These are phyloP conservation scores for Calonectria pseudoreteaudii DNA, from an alignment of 2,329 filamentous ascomycete species.

Conservation along the genomic window DNA sequence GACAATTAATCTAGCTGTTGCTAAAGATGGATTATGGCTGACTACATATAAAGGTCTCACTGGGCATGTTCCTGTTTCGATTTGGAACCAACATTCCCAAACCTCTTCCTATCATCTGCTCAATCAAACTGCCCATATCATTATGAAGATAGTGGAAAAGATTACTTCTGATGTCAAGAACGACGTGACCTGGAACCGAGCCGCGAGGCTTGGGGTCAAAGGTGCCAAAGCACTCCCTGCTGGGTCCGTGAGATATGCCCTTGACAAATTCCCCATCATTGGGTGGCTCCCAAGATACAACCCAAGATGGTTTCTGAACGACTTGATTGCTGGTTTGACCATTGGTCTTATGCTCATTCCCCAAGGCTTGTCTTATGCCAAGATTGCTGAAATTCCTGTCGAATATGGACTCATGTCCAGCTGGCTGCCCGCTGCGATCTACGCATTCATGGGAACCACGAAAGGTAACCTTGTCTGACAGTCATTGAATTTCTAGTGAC, in stretches of 20 bases:
- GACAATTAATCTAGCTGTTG: background rate
- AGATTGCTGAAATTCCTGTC: conserved; percentile 71
- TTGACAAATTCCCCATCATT: conserved; percentile 71
- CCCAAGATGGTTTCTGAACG: conserved; percentile 70
- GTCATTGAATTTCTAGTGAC: background rate
- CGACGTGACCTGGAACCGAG: conserved; percentile 42
- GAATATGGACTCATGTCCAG: conserved; percentile 70
- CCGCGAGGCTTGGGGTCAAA: conserved; percentile 27
- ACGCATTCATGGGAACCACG: conserved; percentile 71
- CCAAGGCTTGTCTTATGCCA: conserved; percentile 71
- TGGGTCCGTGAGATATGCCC: conserved; percentile 65
- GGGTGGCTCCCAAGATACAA: conserved; percentile 74
- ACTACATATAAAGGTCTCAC: background rate
- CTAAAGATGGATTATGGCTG: background rate
- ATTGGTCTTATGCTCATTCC: conserved; percentile 71
- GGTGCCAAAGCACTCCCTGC: conserved; percentile 57
- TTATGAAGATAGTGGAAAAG: conserved; percentile 38
- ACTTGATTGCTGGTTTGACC: conserved; percentile 71
- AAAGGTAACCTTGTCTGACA: conserved; percentile 58
- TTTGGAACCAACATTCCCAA: background rate
- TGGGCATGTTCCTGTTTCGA: too few relatives aligned
- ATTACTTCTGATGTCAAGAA: conserved; percentile 31
- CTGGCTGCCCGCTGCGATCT: conserved; percentile 69
- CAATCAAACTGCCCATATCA: background rate
- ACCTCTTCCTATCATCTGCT: background rate